Evolutionary conservation across 768 basidiomycete genomes (phyloP), one percentile per base, ranked within the genome.

Genomic region (Lyophyllum shimeji): DNA sequence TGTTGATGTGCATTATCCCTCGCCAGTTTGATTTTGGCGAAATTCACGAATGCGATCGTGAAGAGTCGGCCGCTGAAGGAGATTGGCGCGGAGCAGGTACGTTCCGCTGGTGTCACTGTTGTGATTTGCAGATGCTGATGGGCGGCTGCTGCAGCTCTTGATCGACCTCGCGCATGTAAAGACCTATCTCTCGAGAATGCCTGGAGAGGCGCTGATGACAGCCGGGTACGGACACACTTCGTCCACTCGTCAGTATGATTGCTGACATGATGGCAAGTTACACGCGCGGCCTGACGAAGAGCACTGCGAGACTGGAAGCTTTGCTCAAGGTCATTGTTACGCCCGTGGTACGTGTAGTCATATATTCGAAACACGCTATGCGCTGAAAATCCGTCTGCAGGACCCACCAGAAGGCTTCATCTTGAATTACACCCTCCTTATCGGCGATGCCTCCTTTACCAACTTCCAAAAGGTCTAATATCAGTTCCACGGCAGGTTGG

Each of bases 291-390:
- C 77, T 98, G 37, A 86, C 81, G 24, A 96, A 94, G 62, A 87
- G 82, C 40, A 90, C 91, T 0, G 82, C 85, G 2, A 82, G 88
- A 48, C 70, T 98, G 44, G 97, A 99, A 71, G 92, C 93, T 1
- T 75, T 99, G 63, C 82, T 99, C 52, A 98, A 99, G 72, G 93
- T 97, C 55, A 90, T 98, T 52, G 85, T 98, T 20, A 95, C 93
- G 0, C 96, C 96, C 1, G 90, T 87, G 57, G 93, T 93, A 70
- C 57, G 88, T 76, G 11, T 9, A 1, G 23, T 40, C 21, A 1
- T 18, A 27, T 31, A 21, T 18, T 45, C 33, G 23, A 23, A 9
- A 24, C 40, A 40, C 21, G 55, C 18, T 3, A 13, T n/a, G 33
- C n/a, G 2, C 24, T 13, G 33, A 53, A 24, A 44, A 52, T 48